Evolutionary conservation across 176 grass and related monocot genomes (phyloP).

Genomic region (Raddia guianensis): DNA sequence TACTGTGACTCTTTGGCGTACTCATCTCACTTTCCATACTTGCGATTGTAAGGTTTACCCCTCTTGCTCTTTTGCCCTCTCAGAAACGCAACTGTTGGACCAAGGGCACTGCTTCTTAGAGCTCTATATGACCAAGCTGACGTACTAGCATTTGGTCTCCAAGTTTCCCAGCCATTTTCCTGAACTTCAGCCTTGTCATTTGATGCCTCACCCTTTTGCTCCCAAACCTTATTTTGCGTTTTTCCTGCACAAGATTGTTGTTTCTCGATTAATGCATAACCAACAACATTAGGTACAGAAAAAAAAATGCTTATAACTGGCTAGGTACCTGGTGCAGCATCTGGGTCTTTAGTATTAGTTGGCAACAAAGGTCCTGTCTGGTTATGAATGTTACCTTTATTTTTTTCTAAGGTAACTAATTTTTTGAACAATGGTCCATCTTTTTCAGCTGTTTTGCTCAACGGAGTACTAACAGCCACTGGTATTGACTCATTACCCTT

Average conservation of each 20-base stretch:
- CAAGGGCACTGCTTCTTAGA: constrained; percentile 73
- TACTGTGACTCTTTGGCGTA: not conserved
- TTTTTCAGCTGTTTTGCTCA: constrained; percentile 30
- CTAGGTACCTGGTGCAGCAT: constrained; percentile 38
- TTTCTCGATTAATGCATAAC: constrained; percentile 7
- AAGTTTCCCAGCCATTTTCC: constrained; percentile 65
- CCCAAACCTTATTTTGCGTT: constrained; percentile 41
- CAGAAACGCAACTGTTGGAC: constrained; percentile 70
- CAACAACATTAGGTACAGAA: not conserved
- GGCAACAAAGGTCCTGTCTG: constrained; percentile 11
- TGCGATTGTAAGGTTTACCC: constrained; percentile 29
- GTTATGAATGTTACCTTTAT: constrained; percentile 31
- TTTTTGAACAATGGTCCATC: not conserved
- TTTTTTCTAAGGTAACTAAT: constrained; percentile 21
- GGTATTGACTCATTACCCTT: constrained; percentile 40
- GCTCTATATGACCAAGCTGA: constrained; percentile 78
- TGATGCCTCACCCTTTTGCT: constrained; percentile 32
- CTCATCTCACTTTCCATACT: constrained; percentile 29
- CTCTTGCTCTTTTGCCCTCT: constrained; percentile 53
- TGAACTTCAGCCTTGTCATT: constrained; percentile 47
- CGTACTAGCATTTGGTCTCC: constrained; percentile 55
- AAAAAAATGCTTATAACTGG: constrained; percentile 14
- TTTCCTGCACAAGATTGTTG: constrained; percentile 33
- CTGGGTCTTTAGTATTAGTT: constrained; percentile 30
- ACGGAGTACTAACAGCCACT: constrained; percentile 28